Conservation (phyloP, 345 rosid species). For the Acer yangbiense region DNA sequence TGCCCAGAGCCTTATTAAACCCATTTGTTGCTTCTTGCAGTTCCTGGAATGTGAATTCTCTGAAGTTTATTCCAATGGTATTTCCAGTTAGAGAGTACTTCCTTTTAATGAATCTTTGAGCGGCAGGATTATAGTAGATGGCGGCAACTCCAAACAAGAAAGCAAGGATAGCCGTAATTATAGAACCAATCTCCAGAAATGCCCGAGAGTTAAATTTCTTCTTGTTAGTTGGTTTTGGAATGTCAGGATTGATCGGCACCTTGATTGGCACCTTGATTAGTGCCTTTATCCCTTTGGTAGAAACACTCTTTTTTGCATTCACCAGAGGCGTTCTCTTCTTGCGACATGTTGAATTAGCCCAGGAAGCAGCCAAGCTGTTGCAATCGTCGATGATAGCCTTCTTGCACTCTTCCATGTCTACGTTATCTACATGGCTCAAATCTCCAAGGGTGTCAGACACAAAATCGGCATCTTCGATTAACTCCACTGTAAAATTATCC, state of each 20-base stretch:
- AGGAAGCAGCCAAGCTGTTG: constrained; percentile 29
- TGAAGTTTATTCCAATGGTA: constrained; percentile 29
- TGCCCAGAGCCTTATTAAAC: constrained; percentile 25
- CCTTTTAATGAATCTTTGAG: constrained; percentile 10
- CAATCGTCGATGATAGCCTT: constrained; percentile 35
- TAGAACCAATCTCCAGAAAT: constrained; percentile 16
- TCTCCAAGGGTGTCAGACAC: constrained; percentile 23
- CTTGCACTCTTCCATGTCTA: constrained; percentile 32
- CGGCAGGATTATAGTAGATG: constrained; percentile 25
- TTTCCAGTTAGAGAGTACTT: neutral
- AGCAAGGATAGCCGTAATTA: constrained; percentile 26
- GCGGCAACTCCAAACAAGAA: constrained; percentile 23
- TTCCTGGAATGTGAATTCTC: constrained; percentile 30
- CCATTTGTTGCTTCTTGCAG: constrained; percentile 29
- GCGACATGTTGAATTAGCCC: constrained; percentile 20
- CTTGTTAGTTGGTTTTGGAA: constrained; percentile 1
- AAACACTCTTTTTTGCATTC: constrained; percentile 27
- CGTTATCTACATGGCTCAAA: constrained; percentile 20
- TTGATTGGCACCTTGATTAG: constrained; percentile 37
- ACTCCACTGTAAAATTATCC: constrained; percentile 24
- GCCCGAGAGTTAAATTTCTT: neutral
- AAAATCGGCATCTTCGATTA: constrained; percentile 31
- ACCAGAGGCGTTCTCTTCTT: constrained; percentile 32
- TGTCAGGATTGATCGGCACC: constrained; percentile 5
- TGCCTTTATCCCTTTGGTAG: constrained; percentile 28